Percentiles rank a stretch among this genome's conserved stretches.
These are phyloP conservation scores for Aspergillus carlsbadensis DNA, from an alignment of 495 filamentous ascomycete species.

Conservation along the genomic window DNA sequence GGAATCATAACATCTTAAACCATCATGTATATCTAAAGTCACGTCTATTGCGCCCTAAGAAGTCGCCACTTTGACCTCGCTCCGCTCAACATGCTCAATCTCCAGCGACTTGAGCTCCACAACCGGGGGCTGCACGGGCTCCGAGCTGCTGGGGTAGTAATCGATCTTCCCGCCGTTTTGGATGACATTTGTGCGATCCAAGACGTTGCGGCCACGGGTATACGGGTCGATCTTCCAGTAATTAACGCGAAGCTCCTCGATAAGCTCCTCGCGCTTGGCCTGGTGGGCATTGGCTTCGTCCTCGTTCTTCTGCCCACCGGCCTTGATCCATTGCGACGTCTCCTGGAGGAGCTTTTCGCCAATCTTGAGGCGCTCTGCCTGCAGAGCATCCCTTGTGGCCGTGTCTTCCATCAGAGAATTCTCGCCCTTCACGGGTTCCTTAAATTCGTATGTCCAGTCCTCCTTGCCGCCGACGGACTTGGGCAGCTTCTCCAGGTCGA, in stretches of 20 bases:
- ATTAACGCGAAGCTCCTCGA: conserved; percentile 62
- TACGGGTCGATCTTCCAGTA: conserved; percentile 85
- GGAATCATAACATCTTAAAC: conserved; percentile 13
- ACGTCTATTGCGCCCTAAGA: conserved; percentile 1
- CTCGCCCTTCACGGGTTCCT: conserved; percentile 71
- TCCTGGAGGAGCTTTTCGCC: conserved; percentile 66
- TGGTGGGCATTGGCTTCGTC: conserved; percentile 40
- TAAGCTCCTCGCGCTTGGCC: conserved; percentile 57
- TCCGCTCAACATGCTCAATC: conserved; percentile 31
- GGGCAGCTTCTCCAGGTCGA: conserved; percentile 64
- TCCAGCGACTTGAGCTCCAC: conserved; percentile 26
- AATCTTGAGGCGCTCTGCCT: conserved; percentile 55
- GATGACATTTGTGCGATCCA: conserved; percentile 71
- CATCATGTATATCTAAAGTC: conserved; percentile 1
- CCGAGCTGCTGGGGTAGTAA: conserved; percentile 52
- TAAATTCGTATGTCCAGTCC: conserved; percentile 76
- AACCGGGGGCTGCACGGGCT: conserved; percentile 8
- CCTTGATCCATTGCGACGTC: conserved; percentile 67
- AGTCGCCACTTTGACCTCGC: conserved; percentile 12
- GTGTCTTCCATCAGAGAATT: conserved; percentile 69
- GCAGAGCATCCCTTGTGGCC: conserved; percentile 55
- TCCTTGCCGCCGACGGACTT: conserved; percentile 80
- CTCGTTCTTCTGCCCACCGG: conserved; percentile 36
- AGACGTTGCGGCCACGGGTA: conserved; percentile 63
- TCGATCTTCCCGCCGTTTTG: conserved; percentile 60